Evolutionary conservation across 169 alveolate genomes (phyloP).

Genomic region (Eimeria necatrix): DNA sequence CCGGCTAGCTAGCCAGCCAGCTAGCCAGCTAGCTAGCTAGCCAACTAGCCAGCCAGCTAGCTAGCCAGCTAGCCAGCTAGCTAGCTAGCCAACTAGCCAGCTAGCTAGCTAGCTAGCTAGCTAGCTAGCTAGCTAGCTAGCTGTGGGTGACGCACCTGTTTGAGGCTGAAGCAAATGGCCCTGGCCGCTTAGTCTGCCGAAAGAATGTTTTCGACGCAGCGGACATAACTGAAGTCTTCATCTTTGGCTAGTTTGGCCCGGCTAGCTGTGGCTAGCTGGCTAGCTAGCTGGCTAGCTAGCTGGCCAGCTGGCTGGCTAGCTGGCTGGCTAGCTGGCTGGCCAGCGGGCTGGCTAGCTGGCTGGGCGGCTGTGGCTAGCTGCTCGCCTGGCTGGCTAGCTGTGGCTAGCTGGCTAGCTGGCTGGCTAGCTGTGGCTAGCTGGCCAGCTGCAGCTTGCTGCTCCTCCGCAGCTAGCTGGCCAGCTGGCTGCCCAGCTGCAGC

Average conservation of each 20-base stretch:
- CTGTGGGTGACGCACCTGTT: conserved; percentile 37
- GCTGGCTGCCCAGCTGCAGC: too few relatives aligned
- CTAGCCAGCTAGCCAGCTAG: not conserved
- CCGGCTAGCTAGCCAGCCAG: not conserved
- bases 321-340: too few relatives aligned
- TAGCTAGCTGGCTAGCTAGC: too few relatives aligned
- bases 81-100: not conserved
- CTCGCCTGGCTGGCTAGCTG: too few relatives aligned
- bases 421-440: not conserved
- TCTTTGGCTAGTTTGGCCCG: not conserved
- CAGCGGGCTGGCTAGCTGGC: too few relatives aligned
- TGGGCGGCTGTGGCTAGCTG: too few relatives aligned
- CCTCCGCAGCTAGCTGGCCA: not conserved
- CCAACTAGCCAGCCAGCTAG: not conserved
- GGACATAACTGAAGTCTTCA: conserved; percentile 77
- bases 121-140: too few relatives aligned
- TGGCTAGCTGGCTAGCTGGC: not conserved
- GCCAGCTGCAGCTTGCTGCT: not conserved
- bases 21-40: not conserved
- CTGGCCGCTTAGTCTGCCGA: conserved; percentile 21
- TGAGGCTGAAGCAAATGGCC: not conserved
- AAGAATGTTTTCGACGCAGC: conserved; percentile 55
- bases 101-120: conserved; percentile 21
- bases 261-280: too few relatives aligned
- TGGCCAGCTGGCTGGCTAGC: too few relatives aligned